Conservation (phyloP, 2,329 filamentous ascomycete species). For the Aspergillus pseudoviridinutans region DNA sequence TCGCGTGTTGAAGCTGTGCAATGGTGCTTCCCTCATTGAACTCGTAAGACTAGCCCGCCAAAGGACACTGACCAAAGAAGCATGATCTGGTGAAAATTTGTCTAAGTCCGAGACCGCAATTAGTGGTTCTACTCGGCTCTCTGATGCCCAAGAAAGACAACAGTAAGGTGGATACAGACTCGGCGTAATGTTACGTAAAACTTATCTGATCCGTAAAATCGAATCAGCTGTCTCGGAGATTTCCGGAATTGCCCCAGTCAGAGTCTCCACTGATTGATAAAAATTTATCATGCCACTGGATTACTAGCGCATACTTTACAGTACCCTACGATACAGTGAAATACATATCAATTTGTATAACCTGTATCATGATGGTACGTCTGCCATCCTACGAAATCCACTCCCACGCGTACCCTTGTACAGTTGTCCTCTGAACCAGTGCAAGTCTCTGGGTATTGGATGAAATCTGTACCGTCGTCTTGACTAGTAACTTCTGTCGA, state of each 20-base stretch:
- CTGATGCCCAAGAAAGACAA: background rate
- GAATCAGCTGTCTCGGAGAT: background rate
- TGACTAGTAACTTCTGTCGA: too few relatives aligned
- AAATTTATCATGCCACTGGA: background rate
- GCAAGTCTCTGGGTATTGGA: too few relatives aligned
- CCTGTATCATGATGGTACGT: too few relatives aligned
- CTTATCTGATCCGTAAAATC: constrained; percentile 8
- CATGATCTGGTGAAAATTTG: background rate
- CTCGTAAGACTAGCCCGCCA: background rate
- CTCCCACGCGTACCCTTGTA: too few relatives aligned
- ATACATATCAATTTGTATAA: background rate
- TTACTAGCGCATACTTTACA: background rate
- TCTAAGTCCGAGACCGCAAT: background rate
- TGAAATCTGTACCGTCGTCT: too few relatives aligned
- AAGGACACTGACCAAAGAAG: background rate
- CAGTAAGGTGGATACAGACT: background rate
- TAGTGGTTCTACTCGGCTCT: too few relatives aligned
- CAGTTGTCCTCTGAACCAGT: too few relatives aligned
- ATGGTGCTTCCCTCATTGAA: background rate
- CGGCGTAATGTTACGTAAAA: constrained; percentile 8
- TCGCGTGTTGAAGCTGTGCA: constrained; percentile 2
- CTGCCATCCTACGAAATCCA: too few relatives aligned
- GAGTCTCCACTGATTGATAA: background rate
- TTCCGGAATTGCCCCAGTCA: background rate
- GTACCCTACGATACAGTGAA: background rate